A percentile compares a stretch with the other conserved stretches of the same genome.
Evolutionary conservation across 257 asterid genomes (phyloP).

Genomic region (Solanum paucissectum): DNA sequence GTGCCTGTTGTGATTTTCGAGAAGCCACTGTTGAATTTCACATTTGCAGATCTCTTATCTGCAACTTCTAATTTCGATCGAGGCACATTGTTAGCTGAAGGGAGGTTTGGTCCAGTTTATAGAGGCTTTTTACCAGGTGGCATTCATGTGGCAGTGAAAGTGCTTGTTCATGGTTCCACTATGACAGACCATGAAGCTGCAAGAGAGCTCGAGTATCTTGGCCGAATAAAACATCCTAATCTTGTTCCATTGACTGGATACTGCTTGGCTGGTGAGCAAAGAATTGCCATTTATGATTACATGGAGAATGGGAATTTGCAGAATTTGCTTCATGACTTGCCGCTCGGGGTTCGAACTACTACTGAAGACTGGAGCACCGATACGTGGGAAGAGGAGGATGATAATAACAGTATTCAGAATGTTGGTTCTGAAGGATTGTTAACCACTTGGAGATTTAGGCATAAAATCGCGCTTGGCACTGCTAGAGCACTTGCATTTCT

Average conservation of each 20-base stretch:
- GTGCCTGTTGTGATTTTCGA: slow-evolving; percentile 15
- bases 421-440: slow-evolving; percentile 14
- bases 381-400: slow-evolving; percentile 12
- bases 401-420: slow-evolving; percentile 7
- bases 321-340: slow-evolving; percentile 15
- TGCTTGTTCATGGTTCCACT: slow-evolving; percentile 19
- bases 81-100: slow-evolving; percentile 21
- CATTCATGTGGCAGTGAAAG: slow-evolving; percentile 20
- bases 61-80: slow-evolving; percentile 17
- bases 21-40: slow-evolving; percentile 22
- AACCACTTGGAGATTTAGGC: slow-evolving; percentile 19
- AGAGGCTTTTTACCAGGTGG: slow-evolving; percentile 18
- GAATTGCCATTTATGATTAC: slow-evolving; percentile 19
- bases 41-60: slow-evolving; percentile 14
- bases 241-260: slow-evolving; percentile 16
- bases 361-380: slow-evolving; percentile 16
- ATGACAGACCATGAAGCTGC: slow-evolving; percentile 22
- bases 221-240: slow-evolving; percentile 20
- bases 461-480: slow-evolving; percentile 17
- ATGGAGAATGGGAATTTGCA: slow-evolving; percentile 22
- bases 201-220: slow-evolving; percentile 19
- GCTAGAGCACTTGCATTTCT: slow-evolving; percentile 24
- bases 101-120: slow-evolving; percentile 20
- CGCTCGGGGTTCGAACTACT: slow-evolving; percentile 1
- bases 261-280: slow-evolving; percentile 22